phyloP scores from a whole-genome alignment of 257 asterid genomes.

The Solanum bulbocastanum region DNA sequence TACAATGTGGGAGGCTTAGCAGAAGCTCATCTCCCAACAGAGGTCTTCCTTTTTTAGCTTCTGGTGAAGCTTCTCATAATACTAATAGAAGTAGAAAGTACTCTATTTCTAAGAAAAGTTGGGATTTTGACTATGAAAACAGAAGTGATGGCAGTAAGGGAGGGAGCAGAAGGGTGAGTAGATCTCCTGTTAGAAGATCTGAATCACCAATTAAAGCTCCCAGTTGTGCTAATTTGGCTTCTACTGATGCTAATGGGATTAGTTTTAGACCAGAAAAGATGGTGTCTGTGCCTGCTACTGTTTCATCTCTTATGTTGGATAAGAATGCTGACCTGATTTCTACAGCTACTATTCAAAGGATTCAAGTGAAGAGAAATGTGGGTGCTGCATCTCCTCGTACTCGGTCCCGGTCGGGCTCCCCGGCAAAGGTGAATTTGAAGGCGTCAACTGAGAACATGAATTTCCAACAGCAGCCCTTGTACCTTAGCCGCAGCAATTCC shows the following conservation, averaged over 20 bases:
- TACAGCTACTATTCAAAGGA: slow-evolving; percentile 44
- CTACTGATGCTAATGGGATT: not conserved
- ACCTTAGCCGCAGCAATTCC: slow-evolving; percentile 88
- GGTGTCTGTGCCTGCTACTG: slow-evolving; percentile 89
- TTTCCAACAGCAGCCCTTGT: slow-evolving; percentile 32
- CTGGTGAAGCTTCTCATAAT: slow-evolving; percentile 24
- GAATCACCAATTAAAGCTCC: slow-evolving; percentile 53
- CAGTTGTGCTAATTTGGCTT: not conserved
- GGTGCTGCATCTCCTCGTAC: slow-evolving; percentile 78
- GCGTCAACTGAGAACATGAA: slow-evolving; percentile 19
- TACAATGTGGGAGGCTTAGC: slow-evolving; percentile 95
- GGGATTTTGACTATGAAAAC: slow-evolving; percentile 64
- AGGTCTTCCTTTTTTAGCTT: slow-evolving; percentile 8
- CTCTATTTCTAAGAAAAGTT: slow-evolving; percentile 80
- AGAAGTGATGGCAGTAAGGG: slow-evolving; percentile 1
- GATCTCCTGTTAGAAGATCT: slow-evolving; percentile 92
- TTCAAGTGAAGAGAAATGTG: slow-evolving; percentile 79
- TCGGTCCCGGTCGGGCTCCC: slow-evolving; percentile 38
- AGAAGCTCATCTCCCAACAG: slow-evolving; percentile 73
- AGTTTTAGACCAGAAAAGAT: slow-evolving; percentile 55
- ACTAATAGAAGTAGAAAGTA: slow-evolving; percentile 35
- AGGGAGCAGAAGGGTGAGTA: slow-evolving; percentile 56
- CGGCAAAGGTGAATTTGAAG: slow-evolving; percentile 38
- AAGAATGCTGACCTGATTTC: slow-evolving; percentile 25
- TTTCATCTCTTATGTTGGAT: slow-evolving; percentile 43